Percentiles rank a stretch among this genome's conserved stretches.
phyloP scores from a whole-genome alignment of 805 yeast genomes.

The Yarrowia bubula region DNA sequence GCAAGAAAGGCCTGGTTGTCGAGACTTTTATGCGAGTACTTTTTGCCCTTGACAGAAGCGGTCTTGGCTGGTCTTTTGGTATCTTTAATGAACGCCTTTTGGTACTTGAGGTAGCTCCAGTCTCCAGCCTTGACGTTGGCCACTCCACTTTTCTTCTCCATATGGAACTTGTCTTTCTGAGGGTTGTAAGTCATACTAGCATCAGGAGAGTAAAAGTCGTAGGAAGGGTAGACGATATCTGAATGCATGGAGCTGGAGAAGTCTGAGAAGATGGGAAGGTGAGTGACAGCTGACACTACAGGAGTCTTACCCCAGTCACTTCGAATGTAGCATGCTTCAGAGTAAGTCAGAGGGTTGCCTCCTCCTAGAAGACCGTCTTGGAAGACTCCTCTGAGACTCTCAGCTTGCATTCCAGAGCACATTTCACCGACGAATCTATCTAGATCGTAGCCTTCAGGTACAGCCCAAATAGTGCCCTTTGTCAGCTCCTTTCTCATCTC shows the following conservation, averaged over 20 bases:
- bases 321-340: background rate
- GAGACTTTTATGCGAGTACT: background rate
- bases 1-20: constrained; percentile 9
- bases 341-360: background rate
- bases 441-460: background rate
- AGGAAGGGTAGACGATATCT: constrained; percentile 3
- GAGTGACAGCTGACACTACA: background rate
- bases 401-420: background rate
- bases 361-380: constrained; percentile 1
- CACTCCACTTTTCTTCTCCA: background rate
- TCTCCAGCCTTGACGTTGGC: background rate
- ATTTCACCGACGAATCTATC: background rate
- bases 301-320: background rate
- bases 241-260: constrained; percentile 5
- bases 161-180: background rate
- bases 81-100: background rate
- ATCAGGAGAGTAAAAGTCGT: constrained; percentile 9
- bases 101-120: background rate
- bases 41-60: background rate
- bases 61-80: background rate
- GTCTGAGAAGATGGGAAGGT: background rate
- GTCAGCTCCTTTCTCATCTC: background rate
- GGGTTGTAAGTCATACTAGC: background rate
- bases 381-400: background rate
- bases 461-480: background rate